Evolutionary conservation across 768 basidiomycete species (phyloP).

Genomic region (Porphyrellus cyaneotinctus): DNA sequence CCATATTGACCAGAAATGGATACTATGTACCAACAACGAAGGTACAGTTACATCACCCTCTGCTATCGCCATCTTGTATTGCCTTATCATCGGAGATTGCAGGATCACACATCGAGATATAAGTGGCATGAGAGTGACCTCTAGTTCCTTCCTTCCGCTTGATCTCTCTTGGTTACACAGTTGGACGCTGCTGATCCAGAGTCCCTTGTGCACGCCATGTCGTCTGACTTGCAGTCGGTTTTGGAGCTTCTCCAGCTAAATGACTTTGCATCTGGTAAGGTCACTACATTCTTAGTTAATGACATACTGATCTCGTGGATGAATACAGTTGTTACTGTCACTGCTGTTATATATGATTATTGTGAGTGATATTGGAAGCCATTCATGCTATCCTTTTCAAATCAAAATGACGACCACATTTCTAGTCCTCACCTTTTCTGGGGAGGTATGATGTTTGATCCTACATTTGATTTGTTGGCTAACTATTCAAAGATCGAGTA

Average conservation of each 20-base stretch:
- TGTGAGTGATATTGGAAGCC: neutral
- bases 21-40: neutral
- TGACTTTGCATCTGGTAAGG: neutral
- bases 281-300: neutral
- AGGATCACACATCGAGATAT: too few species aligned
- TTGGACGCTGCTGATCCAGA: neutral
- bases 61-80: neutral
- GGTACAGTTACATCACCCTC: neutral
- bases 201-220: neutral
- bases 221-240: neutral
- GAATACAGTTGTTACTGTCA: neutral
- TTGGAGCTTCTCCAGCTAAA: neutral
- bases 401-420: neutral
- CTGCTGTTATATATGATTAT: neutral
- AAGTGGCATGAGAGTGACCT: neutral
- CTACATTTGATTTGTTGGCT: neutral
- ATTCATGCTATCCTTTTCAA: neutral
- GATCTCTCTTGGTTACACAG: neutral
- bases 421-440: neutral
- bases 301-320: neutral
- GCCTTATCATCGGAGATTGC: neutral
- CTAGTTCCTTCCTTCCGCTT: neutral
- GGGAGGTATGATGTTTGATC: neutral
- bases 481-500: neutral
- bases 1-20: neutral